These are phyloP conservation scores for Yamadazyma sp. DNA, from an alignment of 1,139 yeast genomes.

Conservation along the genomic window DNA sequence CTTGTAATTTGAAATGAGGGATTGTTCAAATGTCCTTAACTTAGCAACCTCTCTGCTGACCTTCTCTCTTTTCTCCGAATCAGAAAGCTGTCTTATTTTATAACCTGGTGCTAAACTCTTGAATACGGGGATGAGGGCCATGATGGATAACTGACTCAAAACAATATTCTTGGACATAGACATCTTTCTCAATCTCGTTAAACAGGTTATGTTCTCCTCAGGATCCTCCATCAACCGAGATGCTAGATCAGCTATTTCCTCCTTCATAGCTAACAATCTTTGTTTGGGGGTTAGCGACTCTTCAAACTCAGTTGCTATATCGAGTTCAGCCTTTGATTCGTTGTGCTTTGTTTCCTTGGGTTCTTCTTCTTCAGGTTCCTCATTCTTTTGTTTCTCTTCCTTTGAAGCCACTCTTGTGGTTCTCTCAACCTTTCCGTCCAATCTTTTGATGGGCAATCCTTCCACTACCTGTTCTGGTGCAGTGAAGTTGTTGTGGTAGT, in stretches of 20 bases:
- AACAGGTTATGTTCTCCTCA: conserved; percentile 71
- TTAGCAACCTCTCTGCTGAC: conserved; percentile 80
- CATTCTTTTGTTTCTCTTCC: conserved; percentile 20
- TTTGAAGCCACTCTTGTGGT: conserved; percentile 43
- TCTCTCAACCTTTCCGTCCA: conserved; percentile 70
- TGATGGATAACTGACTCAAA: conserved; percentile 69
- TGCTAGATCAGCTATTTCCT: conserved; percentile 80
- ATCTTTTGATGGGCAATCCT: conserved; percentile 76
- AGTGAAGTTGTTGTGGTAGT: conserved; percentile 50
- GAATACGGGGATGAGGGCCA: conserved; percentile 82
- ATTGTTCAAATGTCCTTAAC: conserved; percentile 77
- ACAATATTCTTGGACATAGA: conserved; percentile 65
- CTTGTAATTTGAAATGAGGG: conserved; percentile 66
- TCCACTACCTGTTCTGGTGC: conserved; percentile 50
- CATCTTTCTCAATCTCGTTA: conserved; percentile 73
- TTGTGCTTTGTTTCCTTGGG: conserved; percentile 22
- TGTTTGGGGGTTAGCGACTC: conserved; percentile 57
- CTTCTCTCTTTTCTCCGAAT: conserved; percentile 75
- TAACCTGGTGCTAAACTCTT: conserved; percentile 87
- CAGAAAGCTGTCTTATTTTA: conserved; percentile 78
- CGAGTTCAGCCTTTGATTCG: conserved; percentile 14
- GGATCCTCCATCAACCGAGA: conserved; percentile 83
- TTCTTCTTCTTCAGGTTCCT: conserved; percentile 22
- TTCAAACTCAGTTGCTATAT: conserved; percentile 37
- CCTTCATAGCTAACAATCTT: conserved; percentile 62